Base-by-base conservation (phyloP, 305 asterid genomes). In the Solanum aculeatissimum region DNA sequence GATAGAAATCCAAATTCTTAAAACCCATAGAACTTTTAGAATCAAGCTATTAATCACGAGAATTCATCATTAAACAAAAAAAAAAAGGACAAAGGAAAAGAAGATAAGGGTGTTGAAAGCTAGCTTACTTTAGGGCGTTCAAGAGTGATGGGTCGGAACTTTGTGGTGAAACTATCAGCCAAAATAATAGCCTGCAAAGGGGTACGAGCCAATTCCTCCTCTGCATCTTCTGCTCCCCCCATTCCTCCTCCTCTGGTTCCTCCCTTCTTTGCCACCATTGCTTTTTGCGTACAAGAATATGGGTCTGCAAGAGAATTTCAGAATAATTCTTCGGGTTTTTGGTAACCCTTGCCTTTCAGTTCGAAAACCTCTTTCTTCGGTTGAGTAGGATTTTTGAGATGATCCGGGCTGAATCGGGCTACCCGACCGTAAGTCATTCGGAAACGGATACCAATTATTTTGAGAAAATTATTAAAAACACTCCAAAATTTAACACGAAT, bases 141-240 rank as follows among this genome's bases (percentile, higher is more conserved):
- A 62, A 96, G 96, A n/a, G 98, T 94, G 77, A 96, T 94, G 79
- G 99, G 99, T 81, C 98, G 98, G 93, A 96, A 96, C 86, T 92
- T 96, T 77, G 98, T 93, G 85, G 98, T 90, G 85, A 96, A 96
- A 89, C 98, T 96, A 87, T 96, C 99, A 21, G 99, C 99, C 91
- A 96, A 89, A 35, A 96, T 89, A 80, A 96, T 90, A 43, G 99
- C 99, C 88, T 94, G 98, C 68, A 96, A 87, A 21, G 96, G 98
- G 2, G 87, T 93, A 29, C 93, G 97, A 18, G 97, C 65, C 75
- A 93, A 91, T 57, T 92, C 98, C 87, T 93, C 99, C 55, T 85
- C 94, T 19, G 91, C 92, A 57, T 92, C 97, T 80, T 92, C 98
- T 40, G 85, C 91, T 65, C 83, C 88, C 32, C 68, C 83, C 77